phyloP scores from a whole-genome alignment of 805 yeast species.

The Hanseniaspora lindneri region DNA sequence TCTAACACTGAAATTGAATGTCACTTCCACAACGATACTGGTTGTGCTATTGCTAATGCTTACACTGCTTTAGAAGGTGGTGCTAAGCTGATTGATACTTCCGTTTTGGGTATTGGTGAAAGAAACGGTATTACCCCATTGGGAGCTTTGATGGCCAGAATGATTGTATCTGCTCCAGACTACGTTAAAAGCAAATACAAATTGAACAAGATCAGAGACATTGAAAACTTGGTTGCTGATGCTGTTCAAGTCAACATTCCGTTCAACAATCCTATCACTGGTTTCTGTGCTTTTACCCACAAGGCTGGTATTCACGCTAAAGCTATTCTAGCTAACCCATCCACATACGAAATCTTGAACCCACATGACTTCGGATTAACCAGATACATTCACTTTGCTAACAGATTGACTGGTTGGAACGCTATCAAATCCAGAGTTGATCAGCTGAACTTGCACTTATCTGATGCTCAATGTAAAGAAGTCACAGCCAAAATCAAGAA shows the following conservation, averaged over 20 bases:
- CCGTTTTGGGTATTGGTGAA: conserved; percentile 96
- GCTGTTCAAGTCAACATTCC: conserved; percentile 96
- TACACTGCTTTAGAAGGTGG: conserved; percentile 98
- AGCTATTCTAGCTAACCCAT: conserved; percentile 95
- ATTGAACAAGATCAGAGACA: conserved; percentile 86
- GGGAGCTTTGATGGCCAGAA: conserved; percentile 97
- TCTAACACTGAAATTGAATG: conserved; percentile 97
- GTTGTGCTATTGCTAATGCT: conserved; percentile 97
- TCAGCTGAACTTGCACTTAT: conserved; percentile 77
- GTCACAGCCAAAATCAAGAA: conserved; percentile 86
- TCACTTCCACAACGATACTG: conserved; percentile 98
- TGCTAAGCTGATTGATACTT: conserved; percentile 85
- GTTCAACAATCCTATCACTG: conserved; percentile 96
- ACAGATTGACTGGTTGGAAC: conserved; percentile 97
- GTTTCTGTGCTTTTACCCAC: conserved; percentile 98
- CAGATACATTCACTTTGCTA: conserved; percentile 94
- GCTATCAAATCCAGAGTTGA: conserved; percentile 97
- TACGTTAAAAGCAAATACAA: conserved; percentile 90
- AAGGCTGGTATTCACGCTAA: conserved; percentile 99
- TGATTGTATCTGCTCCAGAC: conserved; percentile 97
- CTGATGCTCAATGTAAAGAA: conserved; percentile 90
- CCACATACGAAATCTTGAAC: conserved; percentile 92
- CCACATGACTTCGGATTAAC: conserved; percentile 93
- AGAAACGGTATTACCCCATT: conserved; percentile 96
- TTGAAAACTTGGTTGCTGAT: conserved; percentile 92